These are phyloP conservation scores for Papiliotrema terrestris DNA, from an alignment of 1,284 basidiomycete genomes.

Conservation along the genomic window DNA sequence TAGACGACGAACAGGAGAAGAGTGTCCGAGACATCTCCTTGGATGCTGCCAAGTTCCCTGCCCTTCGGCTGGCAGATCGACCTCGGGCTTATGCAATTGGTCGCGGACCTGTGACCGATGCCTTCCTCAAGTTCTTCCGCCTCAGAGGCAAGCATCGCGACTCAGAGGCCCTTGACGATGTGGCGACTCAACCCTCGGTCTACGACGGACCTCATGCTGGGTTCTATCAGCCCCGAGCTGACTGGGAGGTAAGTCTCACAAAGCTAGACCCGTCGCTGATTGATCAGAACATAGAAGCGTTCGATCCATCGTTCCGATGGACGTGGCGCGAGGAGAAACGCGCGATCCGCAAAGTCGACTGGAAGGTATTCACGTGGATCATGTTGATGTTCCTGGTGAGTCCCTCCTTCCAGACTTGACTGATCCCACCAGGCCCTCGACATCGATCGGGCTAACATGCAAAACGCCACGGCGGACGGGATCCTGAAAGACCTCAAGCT, in stretches of 20 bases:
- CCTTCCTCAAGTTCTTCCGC: background rate
- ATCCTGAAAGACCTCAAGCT: no score
- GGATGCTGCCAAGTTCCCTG: background rate
- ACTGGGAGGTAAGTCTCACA: background rate
- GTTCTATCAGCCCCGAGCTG: background rate
- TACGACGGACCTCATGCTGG: constrained; percentile 3
- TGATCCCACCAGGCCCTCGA: background rate
- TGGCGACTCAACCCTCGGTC: constrained; percentile 2
- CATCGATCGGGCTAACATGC: constrained; percentile 52
- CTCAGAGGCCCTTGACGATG: background rate
- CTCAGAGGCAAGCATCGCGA: background rate
- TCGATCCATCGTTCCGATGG: constrained; percentile 64
- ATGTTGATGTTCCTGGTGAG: background rate
- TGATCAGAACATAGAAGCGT: no score
- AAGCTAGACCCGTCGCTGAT: background rate
- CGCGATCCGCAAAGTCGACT: constrained; percentile 60
- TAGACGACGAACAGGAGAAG: no score
- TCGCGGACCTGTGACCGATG: background rate
- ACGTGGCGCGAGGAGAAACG: constrained; percentile 63
- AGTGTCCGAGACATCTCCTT: background rate
- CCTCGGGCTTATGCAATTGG: background rate
- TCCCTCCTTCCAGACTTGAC: background rate
- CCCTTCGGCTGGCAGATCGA: background rate
- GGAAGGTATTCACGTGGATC: constrained; percentile 47
- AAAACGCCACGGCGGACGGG: no score